A percentile compares a stretch with the other conserved stretches of the same genome.
phyloP scores from a whole-genome alignment of 179 eudicot species.

The Spergularia azorica region DNA sequence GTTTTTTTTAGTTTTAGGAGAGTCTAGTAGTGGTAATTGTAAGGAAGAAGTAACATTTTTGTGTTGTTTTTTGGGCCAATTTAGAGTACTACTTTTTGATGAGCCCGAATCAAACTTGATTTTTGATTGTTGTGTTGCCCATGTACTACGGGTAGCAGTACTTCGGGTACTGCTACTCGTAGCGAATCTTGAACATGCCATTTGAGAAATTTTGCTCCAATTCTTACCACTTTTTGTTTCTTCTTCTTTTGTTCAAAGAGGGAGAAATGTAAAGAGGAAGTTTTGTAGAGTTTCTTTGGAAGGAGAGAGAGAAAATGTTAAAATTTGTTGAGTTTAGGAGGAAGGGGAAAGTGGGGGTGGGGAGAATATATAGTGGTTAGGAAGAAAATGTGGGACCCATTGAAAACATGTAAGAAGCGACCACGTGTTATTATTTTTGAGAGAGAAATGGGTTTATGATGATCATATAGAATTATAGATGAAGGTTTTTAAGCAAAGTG shows the following conservation, averaged over 20 bases:
- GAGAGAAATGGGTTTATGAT: not conserved
- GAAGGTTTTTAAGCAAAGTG: not conserved
- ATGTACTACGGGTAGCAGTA: not conserved
- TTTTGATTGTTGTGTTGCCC: slow-evolving; percentile 11
- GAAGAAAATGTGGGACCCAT: slow-evolving; percentile 2
- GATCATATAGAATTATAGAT: not conserved
- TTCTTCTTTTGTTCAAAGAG: not conserved
- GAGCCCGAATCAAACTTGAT: not conserved
- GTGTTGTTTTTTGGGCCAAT: slow-evolving; percentile 15
- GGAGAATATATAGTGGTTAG: slow-evolving; percentile 27
- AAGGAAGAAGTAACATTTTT: slow-evolving; percentile 13
- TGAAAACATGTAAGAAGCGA: slow-evolving; percentile 21
- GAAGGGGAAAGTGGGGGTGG: slow-evolving; percentile 15
- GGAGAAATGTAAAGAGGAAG: not conserved
- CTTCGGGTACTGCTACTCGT: slow-evolving; percentile 14
- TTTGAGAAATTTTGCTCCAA: not conserved
- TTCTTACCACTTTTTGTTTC: not conserved
- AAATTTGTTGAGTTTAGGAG: slow-evolving; percentile 5
- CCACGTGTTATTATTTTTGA: slow-evolving; percentile 34
- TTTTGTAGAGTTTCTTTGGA: not conserved
- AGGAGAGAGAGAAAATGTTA: not conserved
- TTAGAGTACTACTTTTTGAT: not conserved
- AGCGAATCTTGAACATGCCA: slow-evolving; percentile 15
- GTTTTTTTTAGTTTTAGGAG: slow-evolving; percentile 10
- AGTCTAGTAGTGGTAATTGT: slow-evolving; percentile 30